Evolutionary conservation across 1,284 basidiomycete species (phyloP).

Genomic region (Puccinia hordei): DNA sequence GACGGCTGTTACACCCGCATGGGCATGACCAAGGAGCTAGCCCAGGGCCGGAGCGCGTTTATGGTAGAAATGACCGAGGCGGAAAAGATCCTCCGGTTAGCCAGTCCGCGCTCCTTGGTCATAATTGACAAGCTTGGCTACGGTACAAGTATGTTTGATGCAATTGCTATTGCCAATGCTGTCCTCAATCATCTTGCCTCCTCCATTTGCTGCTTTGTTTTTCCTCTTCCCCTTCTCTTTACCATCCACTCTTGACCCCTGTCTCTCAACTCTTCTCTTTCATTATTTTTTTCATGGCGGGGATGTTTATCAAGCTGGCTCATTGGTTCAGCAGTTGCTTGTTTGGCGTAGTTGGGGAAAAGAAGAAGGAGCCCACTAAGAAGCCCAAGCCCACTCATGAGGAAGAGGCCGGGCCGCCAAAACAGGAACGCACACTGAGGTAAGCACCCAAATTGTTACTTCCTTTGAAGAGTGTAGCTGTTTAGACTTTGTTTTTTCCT

Average conservation of each 20-base stretch:
- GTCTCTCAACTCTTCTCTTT: conserved; percentile 54
- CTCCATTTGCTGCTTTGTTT: conserved; percentile 51
- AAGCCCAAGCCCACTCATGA: conserved; percentile 25
- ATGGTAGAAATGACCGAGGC: conserved; percentile 58
- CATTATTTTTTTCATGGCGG: conserved; percentile 49
- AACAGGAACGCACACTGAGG: neutral
- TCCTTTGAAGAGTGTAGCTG: too few species aligned
- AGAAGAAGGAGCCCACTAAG: conserved; percentile 47
- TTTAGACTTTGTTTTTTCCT: neutral
- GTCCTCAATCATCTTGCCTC: conserved; percentile 30
- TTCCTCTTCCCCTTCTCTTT: conserved; percentile 53
- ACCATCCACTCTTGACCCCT: conserved; percentile 55
- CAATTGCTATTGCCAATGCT: conserved; percentile 33
- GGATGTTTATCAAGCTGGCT: conserved; percentile 44
- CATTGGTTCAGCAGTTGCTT: conserved; percentile 45
- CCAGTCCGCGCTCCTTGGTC: conserved; percentile 52
- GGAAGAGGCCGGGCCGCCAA: conserved; percentile 18
- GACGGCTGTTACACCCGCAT: conserved; percentile 58
- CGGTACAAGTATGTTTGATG: conserved; percentile 44
- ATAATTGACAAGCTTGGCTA: conserved; percentile 48
- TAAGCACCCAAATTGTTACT: neutral
- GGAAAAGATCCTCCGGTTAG: conserved; percentile 54
- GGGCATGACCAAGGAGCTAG: conserved; percentile 57
- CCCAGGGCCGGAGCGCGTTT: conserved; percentile 56
- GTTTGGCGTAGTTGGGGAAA: conserved; percentile 14